These are phyloP conservation scores for Debaryomyces prosopidis DNA, from an alignment of 805 yeast species.

Conservation along the genomic window DNA sequence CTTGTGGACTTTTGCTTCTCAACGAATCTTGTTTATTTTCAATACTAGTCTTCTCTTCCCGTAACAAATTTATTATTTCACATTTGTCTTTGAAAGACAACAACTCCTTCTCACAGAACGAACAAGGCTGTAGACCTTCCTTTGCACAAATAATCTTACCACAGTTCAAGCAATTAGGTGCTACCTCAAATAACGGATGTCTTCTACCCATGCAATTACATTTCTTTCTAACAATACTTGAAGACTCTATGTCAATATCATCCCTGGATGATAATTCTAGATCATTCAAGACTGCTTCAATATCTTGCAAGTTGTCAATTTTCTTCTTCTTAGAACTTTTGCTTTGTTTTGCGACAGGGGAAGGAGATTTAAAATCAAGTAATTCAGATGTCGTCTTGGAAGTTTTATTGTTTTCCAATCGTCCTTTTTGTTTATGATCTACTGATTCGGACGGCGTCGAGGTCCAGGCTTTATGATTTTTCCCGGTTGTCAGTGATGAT, in stretches of 20 bases:
- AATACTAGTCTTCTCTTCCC: slow-evolving; percentile 51
- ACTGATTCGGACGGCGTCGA: slow-evolving; percentile 7
- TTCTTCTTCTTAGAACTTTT: slow-evolving; percentile 43
- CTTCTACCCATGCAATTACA: slow-evolving; percentile 87
- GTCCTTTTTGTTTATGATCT: slow-evolving; percentile 1
- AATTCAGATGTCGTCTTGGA: slow-evolving; percentile 43
- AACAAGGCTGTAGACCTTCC: slow-evolving; percentile 90
- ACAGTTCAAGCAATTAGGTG: slow-evolving; percentile 92
- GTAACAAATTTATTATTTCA: slow-evolving; percentile 54
- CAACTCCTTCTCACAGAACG: slow-evolving; percentile 73
- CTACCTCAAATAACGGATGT: slow-evolving; percentile 85
- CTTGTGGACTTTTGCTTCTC: slow-evolving; percentile 15
- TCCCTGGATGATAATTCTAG: slow-evolving; percentile 36
- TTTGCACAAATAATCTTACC: slow-evolving; percentile 90
- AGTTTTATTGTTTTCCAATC: slow-evolving; percentile 8
- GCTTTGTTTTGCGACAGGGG: slow-evolving; percentile 19
- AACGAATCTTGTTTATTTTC: slow-evolving; percentile 21
- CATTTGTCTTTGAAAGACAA: slow-evolving; percentile 61
- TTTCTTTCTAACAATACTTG: slow-evolving; percentile 20
- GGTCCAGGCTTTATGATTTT: slow-evolving; percentile 2
- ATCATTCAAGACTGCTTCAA: slow-evolving; percentile 60
- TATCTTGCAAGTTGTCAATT: slow-evolving; percentile 59
- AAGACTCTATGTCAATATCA: slow-evolving; percentile 1
- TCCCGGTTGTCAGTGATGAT: not conserved
- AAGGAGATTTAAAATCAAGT: slow-evolving; percentile 33